These are phyloP conservation scores for Wickerhamiella hasegawae DNA, from an alignment of 805 yeast genomes.

Conservation along the genomic window DNA sequence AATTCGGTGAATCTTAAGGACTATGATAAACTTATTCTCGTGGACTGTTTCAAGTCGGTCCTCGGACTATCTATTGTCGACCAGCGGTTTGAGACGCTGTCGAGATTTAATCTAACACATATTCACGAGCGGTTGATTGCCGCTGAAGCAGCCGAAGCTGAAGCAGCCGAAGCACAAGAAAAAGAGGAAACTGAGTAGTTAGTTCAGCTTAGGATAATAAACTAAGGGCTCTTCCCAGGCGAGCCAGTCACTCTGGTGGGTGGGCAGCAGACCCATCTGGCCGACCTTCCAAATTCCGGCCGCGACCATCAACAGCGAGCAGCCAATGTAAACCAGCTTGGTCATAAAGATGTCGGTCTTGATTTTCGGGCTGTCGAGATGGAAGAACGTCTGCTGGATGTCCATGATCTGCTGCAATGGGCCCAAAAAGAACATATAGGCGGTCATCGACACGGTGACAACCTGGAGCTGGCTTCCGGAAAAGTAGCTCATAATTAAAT, in stretches of 20 bases:
- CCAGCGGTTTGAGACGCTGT: constrained; percentile 33
- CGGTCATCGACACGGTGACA: constrained; percentile 79
- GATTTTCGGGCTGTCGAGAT: constrained; percentile 17
- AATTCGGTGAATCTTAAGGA: constrained; percentile 69
- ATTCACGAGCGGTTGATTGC: constrained; percentile 27
- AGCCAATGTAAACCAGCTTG: constrained; percentile 31
- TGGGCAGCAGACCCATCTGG: constrained; percentile 82
- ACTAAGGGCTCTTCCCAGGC: constrained; percentile 60
- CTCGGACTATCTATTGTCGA: constrained; percentile 77
- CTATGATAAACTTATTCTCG: constrained; percentile 61
- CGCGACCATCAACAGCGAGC: constrained; percentile 39
- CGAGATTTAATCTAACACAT: constrained; percentile 68
- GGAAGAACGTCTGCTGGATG: constrained; percentile 39
- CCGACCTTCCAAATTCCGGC: constrained; percentile 78
- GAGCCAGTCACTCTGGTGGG: constrained; percentile 78
- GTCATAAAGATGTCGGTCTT: constrained; percentile 22
- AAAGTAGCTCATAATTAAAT: constrained; percentile 78
- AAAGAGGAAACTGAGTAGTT: too few relatives aligned
- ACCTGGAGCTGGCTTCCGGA: constrained; percentile 81
- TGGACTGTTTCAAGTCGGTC: constrained; percentile 78
- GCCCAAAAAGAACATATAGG: constrained; percentile 55
- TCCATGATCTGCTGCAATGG: constrained; percentile 58
- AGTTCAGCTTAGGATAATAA: too few relatives aligned
- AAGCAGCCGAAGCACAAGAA: background rate
- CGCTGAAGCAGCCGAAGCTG: background rate